Conservation (phyloP, 805 yeast genomes). For the Pichia phayaonensis region DNA sequence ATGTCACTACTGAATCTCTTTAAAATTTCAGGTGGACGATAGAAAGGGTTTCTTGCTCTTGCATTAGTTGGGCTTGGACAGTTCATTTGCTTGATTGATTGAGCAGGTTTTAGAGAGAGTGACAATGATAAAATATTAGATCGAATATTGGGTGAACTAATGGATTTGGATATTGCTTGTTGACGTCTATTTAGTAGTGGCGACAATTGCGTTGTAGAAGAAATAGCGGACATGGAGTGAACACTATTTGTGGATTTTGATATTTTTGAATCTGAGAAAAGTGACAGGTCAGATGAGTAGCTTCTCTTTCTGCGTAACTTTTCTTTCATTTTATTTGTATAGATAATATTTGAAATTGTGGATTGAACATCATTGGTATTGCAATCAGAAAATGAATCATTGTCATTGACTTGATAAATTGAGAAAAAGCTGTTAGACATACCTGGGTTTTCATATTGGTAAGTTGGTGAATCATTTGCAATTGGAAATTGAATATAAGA, state of each 20-base stretch:
- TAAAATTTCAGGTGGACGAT: slow-evolving; percentile 22
- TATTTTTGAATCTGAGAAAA: neutral
- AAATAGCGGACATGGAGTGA: no score
- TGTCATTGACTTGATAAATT: neutral
- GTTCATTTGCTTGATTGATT: neutral
- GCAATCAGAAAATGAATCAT: neutral
- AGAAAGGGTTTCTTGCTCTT: slow-evolving; percentile 18
- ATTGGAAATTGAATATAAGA: neutral
- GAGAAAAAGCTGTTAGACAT: neutral
- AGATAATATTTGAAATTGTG: slow-evolving; percentile 9
- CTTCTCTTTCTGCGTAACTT: slow-evolving; percentile 7
- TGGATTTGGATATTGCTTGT: slow-evolving; percentile 12
- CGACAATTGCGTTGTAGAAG: neutral
- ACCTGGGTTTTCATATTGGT: neutral
- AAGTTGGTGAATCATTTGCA: neutral
- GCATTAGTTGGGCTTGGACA: slow-evolving; percentile 5
- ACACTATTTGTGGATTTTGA: neutral
- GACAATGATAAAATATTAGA: neutral
- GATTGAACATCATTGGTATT: slow-evolving; percentile 6
- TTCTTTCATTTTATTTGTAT: slow-evolving; percentile 8
- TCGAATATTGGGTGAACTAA: neutral
- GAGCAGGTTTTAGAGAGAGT: neutral
- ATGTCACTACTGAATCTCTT: slow-evolving; percentile 13
- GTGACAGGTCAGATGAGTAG: neutral
- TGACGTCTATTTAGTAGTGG: neutral